Evolutionary conservation across 768 basidiomycete species (phyloP).

Genomic region (Obba rivulosa): DNA sequence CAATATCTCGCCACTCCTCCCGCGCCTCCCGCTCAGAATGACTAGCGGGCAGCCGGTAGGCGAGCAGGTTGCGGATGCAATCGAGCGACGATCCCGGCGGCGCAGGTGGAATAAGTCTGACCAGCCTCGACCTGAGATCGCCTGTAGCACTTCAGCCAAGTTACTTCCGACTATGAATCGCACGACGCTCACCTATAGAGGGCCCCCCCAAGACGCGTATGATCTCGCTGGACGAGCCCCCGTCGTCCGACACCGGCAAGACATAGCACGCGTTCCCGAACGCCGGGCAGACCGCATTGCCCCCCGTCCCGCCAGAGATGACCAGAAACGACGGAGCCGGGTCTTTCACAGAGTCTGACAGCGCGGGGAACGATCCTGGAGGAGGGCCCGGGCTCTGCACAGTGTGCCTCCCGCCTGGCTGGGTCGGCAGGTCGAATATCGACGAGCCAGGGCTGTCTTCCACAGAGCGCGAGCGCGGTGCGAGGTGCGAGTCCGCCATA

Average conservation of each 20-base stretch:
- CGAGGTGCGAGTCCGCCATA: constrained; percentile 14
- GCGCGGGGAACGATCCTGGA: neutral
- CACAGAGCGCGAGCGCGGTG: constrained; percentile 9
- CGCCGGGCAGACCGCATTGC: constrained; percentile 85
- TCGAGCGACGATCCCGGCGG: constrained; percentile 56
- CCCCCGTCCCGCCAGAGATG: constrained; percentile 92
- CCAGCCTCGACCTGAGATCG: constrained; percentile 83
- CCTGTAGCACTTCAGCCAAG: constrained; percentile 36
- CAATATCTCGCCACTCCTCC: constrained; percentile 88
- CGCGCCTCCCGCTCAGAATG: constrained; percentile 72
- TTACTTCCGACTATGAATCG: neutral
- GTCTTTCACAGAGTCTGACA: constrained; percentile 7
- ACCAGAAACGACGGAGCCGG: constrained; percentile 52
- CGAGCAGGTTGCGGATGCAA: constrained; percentile 71
- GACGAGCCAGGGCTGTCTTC: constrained; percentile 64
- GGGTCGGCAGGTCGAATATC: constrained; percentile 67
- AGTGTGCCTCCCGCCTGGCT: constrained; percentile 14
- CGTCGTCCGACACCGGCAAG: constrained; percentile 92
- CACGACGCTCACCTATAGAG: constrained; percentile 56
- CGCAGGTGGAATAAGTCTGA: constrained; percentile 76
- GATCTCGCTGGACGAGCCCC: constrained; percentile 92
- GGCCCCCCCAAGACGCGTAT: constrained; percentile 86
- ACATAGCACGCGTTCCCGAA: constrained; percentile 78
- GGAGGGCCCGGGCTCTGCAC: constrained; percentile 2
- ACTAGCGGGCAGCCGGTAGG: constrained; percentile 69